Conservation (phyloP, 768 basidiomycete species). For the Tricholoma flavovirens region DNA sequence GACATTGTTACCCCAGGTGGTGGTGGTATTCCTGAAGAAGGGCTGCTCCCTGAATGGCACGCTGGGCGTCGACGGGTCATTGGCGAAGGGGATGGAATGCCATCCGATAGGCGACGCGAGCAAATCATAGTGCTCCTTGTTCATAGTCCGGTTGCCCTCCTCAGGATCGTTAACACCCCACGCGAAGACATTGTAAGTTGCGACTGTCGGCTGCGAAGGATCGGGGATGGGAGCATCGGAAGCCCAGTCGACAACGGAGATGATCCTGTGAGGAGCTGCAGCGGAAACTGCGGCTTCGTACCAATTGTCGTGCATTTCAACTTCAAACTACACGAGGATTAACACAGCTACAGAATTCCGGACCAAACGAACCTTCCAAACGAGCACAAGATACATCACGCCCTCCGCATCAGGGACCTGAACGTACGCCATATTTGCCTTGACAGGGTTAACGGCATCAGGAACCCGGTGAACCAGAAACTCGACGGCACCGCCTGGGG, state of each 20-base stretch:
- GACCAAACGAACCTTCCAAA: constrained; percentile 65
- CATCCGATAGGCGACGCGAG: constrained; percentile 87
- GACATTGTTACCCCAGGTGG: constrained; percentile 85
- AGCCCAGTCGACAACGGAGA: constrained; percentile 94
- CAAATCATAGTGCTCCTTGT: constrained; percentile 66
- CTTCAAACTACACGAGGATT: constrained; percentile 55
- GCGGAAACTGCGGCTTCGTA: constrained; percentile 87
- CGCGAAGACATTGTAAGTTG: constrained; percentile 67
- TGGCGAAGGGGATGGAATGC: constrained; percentile 73
- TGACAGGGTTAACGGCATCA: constrained; percentile 74
- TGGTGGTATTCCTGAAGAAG: constrained; percentile 62
- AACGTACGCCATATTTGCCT: constrained; percentile 72
- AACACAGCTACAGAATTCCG: background rate
- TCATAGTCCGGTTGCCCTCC: constrained; percentile 52
- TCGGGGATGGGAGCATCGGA: constrained; percentile 63
- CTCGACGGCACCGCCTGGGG: constrained; percentile 31
- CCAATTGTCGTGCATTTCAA: constrained; percentile 94
- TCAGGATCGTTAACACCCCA: constrained; percentile 87
- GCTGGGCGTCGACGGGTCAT: constrained; percentile 52
- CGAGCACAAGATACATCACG: constrained; percentile 63
- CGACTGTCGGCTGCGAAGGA: constrained; percentile 22
- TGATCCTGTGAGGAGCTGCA: constrained; percentile 64
- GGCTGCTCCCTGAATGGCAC: constrained; percentile 19
- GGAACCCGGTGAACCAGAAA: constrained; percentile 58
- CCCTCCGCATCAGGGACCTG: constrained; percentile 67